Base-by-base conservation (phyloP, 768 basidiomycete species). In the Postia placenta region DNA sequence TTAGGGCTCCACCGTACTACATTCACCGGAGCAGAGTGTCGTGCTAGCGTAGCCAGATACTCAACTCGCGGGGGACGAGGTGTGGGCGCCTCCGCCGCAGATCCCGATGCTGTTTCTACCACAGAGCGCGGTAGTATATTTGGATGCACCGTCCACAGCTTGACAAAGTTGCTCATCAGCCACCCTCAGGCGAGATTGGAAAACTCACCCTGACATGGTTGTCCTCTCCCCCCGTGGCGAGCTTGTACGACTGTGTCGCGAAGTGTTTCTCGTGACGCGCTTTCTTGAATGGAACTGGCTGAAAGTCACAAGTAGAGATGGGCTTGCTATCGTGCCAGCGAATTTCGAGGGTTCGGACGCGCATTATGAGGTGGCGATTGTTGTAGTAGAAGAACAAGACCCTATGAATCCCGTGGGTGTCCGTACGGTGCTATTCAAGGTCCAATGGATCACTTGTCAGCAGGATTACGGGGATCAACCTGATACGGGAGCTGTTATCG, bases 281-380 rank as follows among this genome's bases (percentile, higher is more conserved):
- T 67, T 83, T 87, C 74, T 87, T 89, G 74, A 76, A 88, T 1
- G 87, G 71, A 26, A 83, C 64, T 17, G 91, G 85, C 63, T 98
- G 96, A 63, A 96, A 96, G 74, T 99, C 96, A 67, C 90, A 92
- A 14, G 92, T 90, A 38, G 92, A 94, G 67, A 99, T 94, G 39
- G 92, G 92, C 62, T 91, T 91, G 66, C 78, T 83, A 73, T 93
- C 92, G 74, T 96, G 92, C 92, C 92, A 96, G 55, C 93, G 79
- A 62, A 96, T 96, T 72, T 94, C 92, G 39, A 94, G 79, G 3
- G 91, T 92, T 51, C 87, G 79, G 65, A 87, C 89, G 52, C 89
- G 84, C 90, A 93, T 93, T 15, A 14, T 51, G 38, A n/a, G n/a
- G n/a, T n/a, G n/a, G n/a, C n/a, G n/a, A n/a, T n/a, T n/a, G n/a